Evolutionary conservation across 495 filamentous ascomycete genomes (phyloP).

Genomic region (Bathelium albidoporum): DNA sequence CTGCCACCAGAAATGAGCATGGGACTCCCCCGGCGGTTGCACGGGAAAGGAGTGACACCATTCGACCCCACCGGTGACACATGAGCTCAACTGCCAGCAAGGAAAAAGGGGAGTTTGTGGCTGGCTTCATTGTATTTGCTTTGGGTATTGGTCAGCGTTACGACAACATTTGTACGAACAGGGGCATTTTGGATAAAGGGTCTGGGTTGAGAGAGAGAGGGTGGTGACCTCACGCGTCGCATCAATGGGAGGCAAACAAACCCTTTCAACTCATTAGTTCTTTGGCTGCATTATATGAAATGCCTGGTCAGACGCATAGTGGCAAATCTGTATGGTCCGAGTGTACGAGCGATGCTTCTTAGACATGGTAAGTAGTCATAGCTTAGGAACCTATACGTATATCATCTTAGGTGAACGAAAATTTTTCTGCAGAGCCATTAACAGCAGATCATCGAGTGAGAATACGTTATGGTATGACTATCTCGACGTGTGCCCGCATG

Average conservation of each 20-base stretch:
- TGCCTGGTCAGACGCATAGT: background rate
- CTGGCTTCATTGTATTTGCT: background rate
- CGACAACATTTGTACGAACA: background rate
- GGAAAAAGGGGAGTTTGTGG: background rate
- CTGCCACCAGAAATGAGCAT: constrained; percentile 18
- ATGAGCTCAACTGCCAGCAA: too few relatives aligned
- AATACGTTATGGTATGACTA: too few relatives aligned
- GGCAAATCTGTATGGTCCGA: background rate
- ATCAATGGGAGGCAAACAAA: background rate
- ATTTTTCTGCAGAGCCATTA: too few relatives aligned
- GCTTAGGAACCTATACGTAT: too few relatives aligned
- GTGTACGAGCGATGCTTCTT: background rate
- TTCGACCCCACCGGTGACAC: background rate
- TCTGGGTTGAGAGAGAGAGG: background rate
- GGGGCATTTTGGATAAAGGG: background rate
- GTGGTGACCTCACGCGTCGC: background rate
- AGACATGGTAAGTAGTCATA: background rate
- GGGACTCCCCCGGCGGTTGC: background rate
- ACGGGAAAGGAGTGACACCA: constrained; percentile 22
- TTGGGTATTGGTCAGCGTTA: background rate
- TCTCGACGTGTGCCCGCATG: too few relatives aligned
- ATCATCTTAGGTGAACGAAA: too few relatives aligned
- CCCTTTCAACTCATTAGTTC: background rate
- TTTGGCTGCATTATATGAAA: background rate
- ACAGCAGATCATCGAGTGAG: too few relatives aligned